Evolutionary conservation across 768 basidiomycete species (phyloP).

Genomic region (Krasilnikovozyma curviuscula): DNA sequence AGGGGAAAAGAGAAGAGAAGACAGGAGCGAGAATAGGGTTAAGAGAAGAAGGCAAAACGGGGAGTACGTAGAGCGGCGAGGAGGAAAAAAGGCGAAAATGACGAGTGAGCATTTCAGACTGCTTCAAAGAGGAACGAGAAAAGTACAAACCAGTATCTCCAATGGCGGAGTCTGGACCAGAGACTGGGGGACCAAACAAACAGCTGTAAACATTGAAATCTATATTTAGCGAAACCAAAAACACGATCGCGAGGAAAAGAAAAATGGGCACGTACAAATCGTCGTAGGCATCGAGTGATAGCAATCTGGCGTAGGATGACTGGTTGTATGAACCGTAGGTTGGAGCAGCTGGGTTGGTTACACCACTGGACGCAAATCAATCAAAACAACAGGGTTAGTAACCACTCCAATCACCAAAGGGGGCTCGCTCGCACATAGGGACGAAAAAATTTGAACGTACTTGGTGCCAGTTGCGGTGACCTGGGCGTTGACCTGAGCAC

Average conservation of each 20-base stretch:
- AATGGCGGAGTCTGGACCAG: slow-evolving; percentile 37
- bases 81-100: no score
- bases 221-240: no score
- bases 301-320: neutral
- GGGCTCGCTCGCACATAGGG: no score
- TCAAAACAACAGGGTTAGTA: no score
- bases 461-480: no score
- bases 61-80: slow-evolving; percentile 12
- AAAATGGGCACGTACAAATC: slow-evolving; percentile 5
- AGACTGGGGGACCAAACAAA: slow-evolving; percentile 20
- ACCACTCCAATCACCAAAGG: no score
- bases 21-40: no score
- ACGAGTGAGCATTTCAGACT: slow-evolving; percentile 4
- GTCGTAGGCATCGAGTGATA: slow-evolving; percentile 7
- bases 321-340: neutral
- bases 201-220: no score
- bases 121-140: no score
- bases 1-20: neutral
- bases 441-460: no score
- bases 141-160: slow-evolving; percentile 44
- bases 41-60: neutral
- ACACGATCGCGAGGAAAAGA: neutral
- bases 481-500: no score
- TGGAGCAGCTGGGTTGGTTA: neutral
- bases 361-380: no score